A percentile compares a stretch with the other conserved stretches of the same genome.
These are phyloP conservation scores for Triticum aestivum DNA, from an alignment of 176 grass and related monocot genomes.

Conservation along the genomic window IWGSC_CS_RefSeq_v2.1 NC_057806.1:550025729-550026228, in stretches of 20 bases:
- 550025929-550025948: slow-evolving; percentile 86
- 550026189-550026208: slow-evolving; percentile 95
- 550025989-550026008: slow-evolving; percentile 19
- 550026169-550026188: slow-evolving; percentile 94
- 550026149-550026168: slow-evolving; percentile 81
- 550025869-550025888: slow-evolving; percentile 90
- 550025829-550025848: slow-evolving; percentile 85
- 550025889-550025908: slow-evolving; percentile 92
- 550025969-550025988: neutral
- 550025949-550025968: slow-evolving; percentile 92
- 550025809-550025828: slow-evolving; percentile 50
- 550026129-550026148: slow-evolving; percentile 81
- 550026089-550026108: slow-evolving; percentile 73
- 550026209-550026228: slow-evolving; percentile 91
- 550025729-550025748: slow-evolving; percentile 70
- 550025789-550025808: neutral
- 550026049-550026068: slow-evolving; percentile 52
- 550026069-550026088: slow-evolving; percentile 79
- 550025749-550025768: slow-evolving; percentile 20
- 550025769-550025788: neutral
- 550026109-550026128: slow-evolving; percentile 96
- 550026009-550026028: neutral
- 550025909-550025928: slow-evolving; percentile 80
- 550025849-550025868: slow-evolving; percentile 67
- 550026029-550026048: neutral